These are phyloP conservation scores for Stagonosporopsis vannaccii DNA, from an alignment of 2,329 filamentous ascomycete species.

Conservation along the genomic window DNA sequence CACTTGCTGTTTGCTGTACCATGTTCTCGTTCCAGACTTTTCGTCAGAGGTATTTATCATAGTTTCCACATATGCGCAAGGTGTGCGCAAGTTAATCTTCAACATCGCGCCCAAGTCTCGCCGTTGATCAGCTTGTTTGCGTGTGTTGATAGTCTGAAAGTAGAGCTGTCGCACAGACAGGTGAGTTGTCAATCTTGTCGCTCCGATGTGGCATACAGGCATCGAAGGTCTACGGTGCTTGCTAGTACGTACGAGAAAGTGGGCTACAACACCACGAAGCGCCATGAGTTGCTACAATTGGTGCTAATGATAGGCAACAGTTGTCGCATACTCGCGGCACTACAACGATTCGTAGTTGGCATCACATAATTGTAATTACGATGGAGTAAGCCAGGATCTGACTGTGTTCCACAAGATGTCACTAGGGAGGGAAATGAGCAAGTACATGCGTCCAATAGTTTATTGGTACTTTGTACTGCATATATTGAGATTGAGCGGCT, in stretches of 20 bases:
- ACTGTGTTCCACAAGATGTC: too few species aligned
- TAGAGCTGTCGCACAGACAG: background rate
- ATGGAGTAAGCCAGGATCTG: too few species aligned
- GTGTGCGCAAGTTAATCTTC: slow-evolving; percentile 1
- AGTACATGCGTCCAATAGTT: background rate
- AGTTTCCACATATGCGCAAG: background rate
- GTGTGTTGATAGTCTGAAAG: background rate
- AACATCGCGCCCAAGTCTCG: slow-evolving; percentile 2
- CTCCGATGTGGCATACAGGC: background rate
- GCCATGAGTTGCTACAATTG: too few species aligned
- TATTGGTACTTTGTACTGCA: background rate
- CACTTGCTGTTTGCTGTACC: slow-evolving; percentile 4
- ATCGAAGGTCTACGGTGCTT: too few species aligned
- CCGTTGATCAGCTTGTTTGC: background rate
- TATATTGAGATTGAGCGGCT: background rate
- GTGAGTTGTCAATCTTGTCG: background rate
- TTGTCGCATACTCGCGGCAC: too few species aligned
- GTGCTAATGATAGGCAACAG: too few species aligned
- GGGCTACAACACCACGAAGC: too few species aligned
- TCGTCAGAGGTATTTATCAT: slow-evolving; percentile 2
- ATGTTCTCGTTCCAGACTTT: background rate
- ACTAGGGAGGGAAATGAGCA: background rate
- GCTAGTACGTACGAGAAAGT: too few species aligned
- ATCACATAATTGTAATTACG: too few species aligned
- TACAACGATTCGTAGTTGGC: too few species aligned